Evolutionary conservation across 108 stramenopile genomes (phyloP), one percentile per base, ranked within the genome.

Genomic region (Cylindrotheca closterium): DNA sequence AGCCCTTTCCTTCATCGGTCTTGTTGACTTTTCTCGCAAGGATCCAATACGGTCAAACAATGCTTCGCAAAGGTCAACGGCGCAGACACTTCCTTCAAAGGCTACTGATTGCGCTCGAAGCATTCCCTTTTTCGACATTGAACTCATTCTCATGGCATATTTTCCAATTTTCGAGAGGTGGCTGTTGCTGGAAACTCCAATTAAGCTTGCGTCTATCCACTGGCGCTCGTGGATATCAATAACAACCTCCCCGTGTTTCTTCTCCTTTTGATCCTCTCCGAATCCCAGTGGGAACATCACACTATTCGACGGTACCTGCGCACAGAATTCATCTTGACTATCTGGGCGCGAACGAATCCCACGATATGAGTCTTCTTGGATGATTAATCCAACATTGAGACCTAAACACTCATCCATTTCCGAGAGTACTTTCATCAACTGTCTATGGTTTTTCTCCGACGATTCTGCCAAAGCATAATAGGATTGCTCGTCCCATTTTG

Each of bases 401-500:
- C 79, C 76, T 33, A 97, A 65, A 19, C 79, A 80, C 42, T 95
- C 94, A 42, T 94, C 91, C 49, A 94, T 86, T 30, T 89, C 80
- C 0, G 79, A 66, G n/a, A 91, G 53, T 8, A 89, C 70, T 68
- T 83, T 87, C 86, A 91, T 92, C 31, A 96, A 53, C 55, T 91
- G 91, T 22, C 92, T 73, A 58, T 98, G 93, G 54, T 95, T 93
- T 63, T 90, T 92, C 63, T 96, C 94, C 17, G 91, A 79, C 0
- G 95, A 83, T 29, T 96, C 99, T n/a, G 85, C 88, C 42, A 97
- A 79, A 18, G 96, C 80, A 76, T 97, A 96, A 67, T 97, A 97
- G 1, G 92, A 94, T 63, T 96, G 96, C 53, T 98, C 94, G 54
- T 99, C 99, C 99, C 99, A 99, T 67, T 93, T 94, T n/a, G 88